Base-by-base conservation (phyloP, 2,329 filamentous ascomycete species). In the Aspergillus caelatus region DNA sequence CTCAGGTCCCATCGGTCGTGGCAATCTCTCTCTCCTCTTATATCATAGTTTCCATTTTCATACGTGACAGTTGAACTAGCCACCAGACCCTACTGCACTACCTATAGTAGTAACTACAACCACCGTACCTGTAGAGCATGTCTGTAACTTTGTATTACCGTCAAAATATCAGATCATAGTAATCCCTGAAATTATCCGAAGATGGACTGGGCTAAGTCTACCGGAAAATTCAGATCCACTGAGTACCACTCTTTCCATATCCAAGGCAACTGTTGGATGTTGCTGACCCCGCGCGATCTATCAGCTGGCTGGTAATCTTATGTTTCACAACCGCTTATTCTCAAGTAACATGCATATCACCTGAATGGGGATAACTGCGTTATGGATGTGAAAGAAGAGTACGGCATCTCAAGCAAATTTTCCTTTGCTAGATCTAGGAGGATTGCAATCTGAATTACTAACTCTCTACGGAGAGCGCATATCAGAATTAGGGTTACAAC, bases 101-200 rank as follows among this genome's bases (percentile, higher is more conserved):
- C 23, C 12, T 48, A 48, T 26, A 30, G 14, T 14, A 53, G 30
- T 53, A 53, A 34, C 50, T 32, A 34, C 30, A 30, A 53, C 30
- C 16, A 11, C 50, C 5, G 16, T 53, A 16, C 50, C 50, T 53
- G 48, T 53, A 53, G 30, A 55, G n/a, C 21, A 23, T 11, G 11
- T 19, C n/a, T 39, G 52, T 55, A 55, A 55, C n/a, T 26, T 39
- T 39, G 52, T 55, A 55, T 32, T 55, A 39, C 52, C 32, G 23
- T 32, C 32, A 55, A 26, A 16, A 23, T 21, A 55, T 55, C 32
- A 26, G n/a, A 55, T 39, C 32, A 55, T 26, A 34, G 32, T 12
- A 19, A 39, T 28, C 21, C 30, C 32, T 55, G 34, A 26, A 36
- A 36, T 41, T 55, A 55, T 55, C 32, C 52, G 52, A 55, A 36